These are phyloP conservation scores for Penicillium coffeae DNA, from an alignment of 495 filamentous ascomycete species.

Conservation along the genomic window DNA sequence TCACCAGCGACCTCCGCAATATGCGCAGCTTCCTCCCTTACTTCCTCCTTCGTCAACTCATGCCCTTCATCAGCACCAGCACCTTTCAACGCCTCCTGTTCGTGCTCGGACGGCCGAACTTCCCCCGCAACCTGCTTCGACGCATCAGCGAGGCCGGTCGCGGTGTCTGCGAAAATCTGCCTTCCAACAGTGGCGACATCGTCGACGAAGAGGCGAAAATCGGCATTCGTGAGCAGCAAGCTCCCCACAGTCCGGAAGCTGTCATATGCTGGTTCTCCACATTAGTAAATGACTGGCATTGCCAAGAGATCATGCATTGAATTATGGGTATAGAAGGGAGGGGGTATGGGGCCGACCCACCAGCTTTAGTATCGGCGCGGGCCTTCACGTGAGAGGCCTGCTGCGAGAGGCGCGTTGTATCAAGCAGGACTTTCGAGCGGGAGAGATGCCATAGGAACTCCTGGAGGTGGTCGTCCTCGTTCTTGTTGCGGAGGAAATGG, in stretches of 20 bases:
- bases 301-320: not conserved
- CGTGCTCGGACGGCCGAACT: slow-evolving; percentile 61
- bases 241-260: slow-evolving; percentile 81
- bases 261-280: slow-evolving; percentile 58
- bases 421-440: slow-evolving; percentile 65
- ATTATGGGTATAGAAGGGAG: not conserved
- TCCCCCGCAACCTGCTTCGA: slow-evolving; percentile 70
- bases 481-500: slow-evolving; percentile 74
- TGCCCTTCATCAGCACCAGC: slow-evolving; percentile 53
- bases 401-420: slow-evolving; percentile 60
- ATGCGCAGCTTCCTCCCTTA: slow-evolving; percentile 59
- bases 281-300: slow-evolving; percentile 17
- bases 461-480: slow-evolving; percentile 79
- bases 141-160: slow-evolving; percentile 66
- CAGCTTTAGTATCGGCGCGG: slow-evolving; percentile 73
- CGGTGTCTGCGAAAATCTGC: slow-evolving; percentile 84
- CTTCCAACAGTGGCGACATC: slow-evolving; percentile 75
- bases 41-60: slow-evolving; percentile 53
- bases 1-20: slow-evolving; percentile 59
- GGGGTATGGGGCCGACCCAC: slow-evolving; percentile 37
- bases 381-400: slow-evolving; percentile 61
- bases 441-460: slow-evolving; percentile 85
- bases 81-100: slow-evolving; percentile 53
- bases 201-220: slow-evolving; percentile 83
- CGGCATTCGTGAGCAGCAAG: slow-evolving; percentile 80